A percentile compares a stretch with the other conserved stretches of the same genome.
Conservation (phyloP, 257 asterid species). For the Parsonsia alboflavescens region DNA sequence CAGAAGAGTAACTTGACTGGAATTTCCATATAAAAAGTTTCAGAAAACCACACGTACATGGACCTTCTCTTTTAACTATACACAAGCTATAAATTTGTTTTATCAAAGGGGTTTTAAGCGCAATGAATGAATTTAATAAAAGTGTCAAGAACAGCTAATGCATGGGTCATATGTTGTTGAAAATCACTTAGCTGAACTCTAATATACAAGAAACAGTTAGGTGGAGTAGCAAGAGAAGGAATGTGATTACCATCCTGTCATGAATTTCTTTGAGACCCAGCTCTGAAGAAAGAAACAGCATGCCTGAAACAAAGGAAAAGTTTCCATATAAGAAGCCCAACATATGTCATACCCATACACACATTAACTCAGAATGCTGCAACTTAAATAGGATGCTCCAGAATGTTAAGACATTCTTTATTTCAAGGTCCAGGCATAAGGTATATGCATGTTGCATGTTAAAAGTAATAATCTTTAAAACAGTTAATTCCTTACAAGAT, state of each 20-base stretch:
- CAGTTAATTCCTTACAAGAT: not conserved
- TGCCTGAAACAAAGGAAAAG: constrained; percentile 50
- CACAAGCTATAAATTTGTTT: not conserved
- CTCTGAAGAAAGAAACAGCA: constrained; percentile 87
- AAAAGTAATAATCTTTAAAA: not conserved
- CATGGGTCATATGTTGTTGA: not conserved
- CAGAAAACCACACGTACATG: too few relatives aligned
- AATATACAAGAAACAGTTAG: not conserved
- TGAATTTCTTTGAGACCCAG: constrained; percentile 90
- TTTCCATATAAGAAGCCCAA: not conserved
- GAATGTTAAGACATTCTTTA: not conserved
- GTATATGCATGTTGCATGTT: not conserved
- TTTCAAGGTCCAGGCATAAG: not conserved
- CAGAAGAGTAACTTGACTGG: not conserved
- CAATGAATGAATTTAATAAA: not conserved
- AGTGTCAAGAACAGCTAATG: not conserved
- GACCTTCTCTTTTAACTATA: not conserved
- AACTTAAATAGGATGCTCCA: not conserved
- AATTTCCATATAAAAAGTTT: not conserved
- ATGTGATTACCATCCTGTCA: constrained; percentile 83
- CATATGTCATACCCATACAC: not conserved
- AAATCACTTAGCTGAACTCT: not conserved
- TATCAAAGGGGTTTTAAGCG: not conserved
- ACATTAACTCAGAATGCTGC: not conserved
- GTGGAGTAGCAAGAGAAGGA: constrained; percentile 4